phyloP scores from a whole-genome alignment of 2,329 filamentous ascomycete species.

The Escovopsis sp. region DNA sequence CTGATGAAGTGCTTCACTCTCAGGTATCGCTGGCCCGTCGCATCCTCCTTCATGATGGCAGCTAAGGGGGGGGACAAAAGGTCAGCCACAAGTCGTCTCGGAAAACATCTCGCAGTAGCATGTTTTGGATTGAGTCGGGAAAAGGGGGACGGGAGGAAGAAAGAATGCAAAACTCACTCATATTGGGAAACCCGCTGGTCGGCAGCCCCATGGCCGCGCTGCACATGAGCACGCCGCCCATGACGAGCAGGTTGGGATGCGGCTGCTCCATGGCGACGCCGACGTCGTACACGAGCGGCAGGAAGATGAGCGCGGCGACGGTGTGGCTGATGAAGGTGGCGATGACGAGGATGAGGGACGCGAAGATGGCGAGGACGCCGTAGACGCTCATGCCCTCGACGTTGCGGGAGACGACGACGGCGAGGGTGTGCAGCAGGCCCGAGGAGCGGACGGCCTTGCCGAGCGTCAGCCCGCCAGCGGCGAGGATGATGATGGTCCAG shows the following conservation, averaged over 20 bases:
- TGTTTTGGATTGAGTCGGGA: too few relatives aligned
- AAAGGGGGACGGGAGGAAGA: too few relatives aligned
- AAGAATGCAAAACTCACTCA: conserved; percentile 58
- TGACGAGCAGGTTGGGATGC: conserved; percentile 87
- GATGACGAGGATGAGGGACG: conserved; percentile 70
- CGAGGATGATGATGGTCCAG: conserved; percentile 98
- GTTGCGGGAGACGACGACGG: conserved; percentile 54
- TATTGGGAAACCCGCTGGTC: conserved; percentile 94
- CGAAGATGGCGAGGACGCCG: conserved; percentile 73
- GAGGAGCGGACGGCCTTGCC: conserved; percentile 92
- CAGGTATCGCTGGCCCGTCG: conserved; percentile 82
- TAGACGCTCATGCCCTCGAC: conserved; percentile 76
- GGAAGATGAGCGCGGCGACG: conserved; percentile 85
- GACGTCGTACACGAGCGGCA: conserved; percentile 79
- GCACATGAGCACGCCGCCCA: conserved; percentile 92
- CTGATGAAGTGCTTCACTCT: conserved; percentile 90
- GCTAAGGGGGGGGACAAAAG: conserved; percentile 35
- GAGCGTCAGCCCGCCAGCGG: conserved; percentile 79
- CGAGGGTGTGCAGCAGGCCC: conserved; percentile 79
- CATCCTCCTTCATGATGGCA: conserved; percentile 98
- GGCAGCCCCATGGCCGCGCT: conserved; percentile 92
- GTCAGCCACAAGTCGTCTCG: background rate
- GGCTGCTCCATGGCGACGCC: conserved; percentile 75
- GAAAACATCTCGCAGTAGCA: too few relatives aligned
- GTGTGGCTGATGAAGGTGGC: conserved; percentile 98